A percentile compares a stretch with the other conserved stretches of the same genome.
Conservation (phyloP, 2,329 filamentous ascomycete species). For the Sphaerulina musiva region DNA sequence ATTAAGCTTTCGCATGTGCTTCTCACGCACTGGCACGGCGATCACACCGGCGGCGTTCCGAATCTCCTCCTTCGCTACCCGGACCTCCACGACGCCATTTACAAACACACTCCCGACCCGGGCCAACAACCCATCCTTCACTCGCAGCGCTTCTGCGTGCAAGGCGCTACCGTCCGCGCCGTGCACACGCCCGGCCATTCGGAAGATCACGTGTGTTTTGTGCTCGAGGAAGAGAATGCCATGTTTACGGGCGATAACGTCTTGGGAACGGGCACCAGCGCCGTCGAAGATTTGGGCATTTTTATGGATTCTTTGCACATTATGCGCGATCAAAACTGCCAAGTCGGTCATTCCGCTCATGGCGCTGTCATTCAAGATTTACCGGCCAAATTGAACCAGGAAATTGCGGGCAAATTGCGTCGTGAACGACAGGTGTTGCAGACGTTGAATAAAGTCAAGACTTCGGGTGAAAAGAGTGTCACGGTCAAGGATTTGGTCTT, state of each 20-base stretch:
- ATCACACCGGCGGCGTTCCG: slow-evolving; percentile 40
- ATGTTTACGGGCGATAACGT: slow-evolving; percentile 39
- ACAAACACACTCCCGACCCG: slow-evolving; percentile 34
- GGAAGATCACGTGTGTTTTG: slow-evolving; percentile 34
- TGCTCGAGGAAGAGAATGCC: slow-evolving; percentile 34
- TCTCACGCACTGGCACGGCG: slow-evolving; percentile 43
- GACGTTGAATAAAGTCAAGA: slow-evolving; percentile 28
- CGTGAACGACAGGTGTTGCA: slow-evolving; percentile 39
- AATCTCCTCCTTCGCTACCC: slow-evolving; percentile 35
- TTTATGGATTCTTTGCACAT: slow-evolving; percentile 35
- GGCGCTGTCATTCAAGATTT: slow-evolving; percentile 38
- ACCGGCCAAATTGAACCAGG: slow-evolving; percentile 34
- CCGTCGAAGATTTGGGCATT: slow-evolving; percentile 36
- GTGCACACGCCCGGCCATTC: slow-evolving; percentile 34
- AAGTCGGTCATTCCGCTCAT: slow-evolving; percentile 43
- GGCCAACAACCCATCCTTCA: slow-evolving; percentile 35
- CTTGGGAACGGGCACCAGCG: slow-evolving; percentile 37
- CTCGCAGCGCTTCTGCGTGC: slow-evolving; percentile 35
- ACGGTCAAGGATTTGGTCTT: slow-evolving; percentile 41
- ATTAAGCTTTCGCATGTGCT: slow-evolving; percentile 40
- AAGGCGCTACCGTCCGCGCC: slow-evolving; percentile 38
- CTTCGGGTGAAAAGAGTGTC: slow-evolving; percentile 30
- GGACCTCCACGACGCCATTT: slow-evolving; percentile 28
- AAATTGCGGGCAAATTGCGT: slow-evolving; percentile 36
- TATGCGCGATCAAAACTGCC: slow-evolving; percentile 36